phyloP scores from a whole-genome alignment of 2,329 filamentous ascomycete species.

The Tolypocladium album region DNA sequence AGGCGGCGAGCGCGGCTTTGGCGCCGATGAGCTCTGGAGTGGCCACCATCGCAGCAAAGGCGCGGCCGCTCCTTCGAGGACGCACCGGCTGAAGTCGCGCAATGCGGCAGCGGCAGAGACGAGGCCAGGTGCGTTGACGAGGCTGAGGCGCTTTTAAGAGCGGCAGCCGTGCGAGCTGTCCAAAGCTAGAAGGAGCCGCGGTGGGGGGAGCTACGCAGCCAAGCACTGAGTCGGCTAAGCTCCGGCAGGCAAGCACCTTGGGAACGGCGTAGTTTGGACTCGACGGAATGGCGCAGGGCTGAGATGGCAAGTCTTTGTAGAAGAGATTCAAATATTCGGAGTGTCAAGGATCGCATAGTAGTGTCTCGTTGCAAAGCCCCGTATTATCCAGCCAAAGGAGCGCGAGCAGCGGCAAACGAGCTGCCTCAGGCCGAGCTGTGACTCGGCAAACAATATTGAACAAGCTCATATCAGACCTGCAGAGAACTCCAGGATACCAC shows the following conservation, averaged over 20 bases:
- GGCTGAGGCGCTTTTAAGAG: background rate
- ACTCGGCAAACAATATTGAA: background rate
- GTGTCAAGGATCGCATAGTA: background rate
- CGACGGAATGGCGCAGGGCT: background rate
- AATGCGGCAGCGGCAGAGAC: background rate
- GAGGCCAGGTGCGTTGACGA: background rate
- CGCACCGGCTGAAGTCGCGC: background rate
- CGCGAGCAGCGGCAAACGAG: background rate
- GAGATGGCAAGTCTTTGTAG: background rate
- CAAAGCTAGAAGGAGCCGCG: background rate
- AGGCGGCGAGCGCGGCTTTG: slow-evolving; percentile 66
- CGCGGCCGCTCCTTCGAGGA: background rate
- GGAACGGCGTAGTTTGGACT: background rate
- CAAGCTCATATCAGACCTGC: background rate
- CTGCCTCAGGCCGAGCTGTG: background rate
- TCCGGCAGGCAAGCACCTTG: background rate
- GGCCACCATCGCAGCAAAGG: slow-evolving; percentile 37
- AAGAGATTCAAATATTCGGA: background rate
- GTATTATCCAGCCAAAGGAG: background rate
- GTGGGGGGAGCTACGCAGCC: background rate
- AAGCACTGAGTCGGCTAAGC: background rate
- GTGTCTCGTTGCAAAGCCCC: background rate
- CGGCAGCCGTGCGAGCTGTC: background rate
- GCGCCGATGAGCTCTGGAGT: slow-evolving; percentile 65
- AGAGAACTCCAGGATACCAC: background rate